Conservation (phyloP, 164 flowering plant genomes). For the Protea cynaroides region DNA sequence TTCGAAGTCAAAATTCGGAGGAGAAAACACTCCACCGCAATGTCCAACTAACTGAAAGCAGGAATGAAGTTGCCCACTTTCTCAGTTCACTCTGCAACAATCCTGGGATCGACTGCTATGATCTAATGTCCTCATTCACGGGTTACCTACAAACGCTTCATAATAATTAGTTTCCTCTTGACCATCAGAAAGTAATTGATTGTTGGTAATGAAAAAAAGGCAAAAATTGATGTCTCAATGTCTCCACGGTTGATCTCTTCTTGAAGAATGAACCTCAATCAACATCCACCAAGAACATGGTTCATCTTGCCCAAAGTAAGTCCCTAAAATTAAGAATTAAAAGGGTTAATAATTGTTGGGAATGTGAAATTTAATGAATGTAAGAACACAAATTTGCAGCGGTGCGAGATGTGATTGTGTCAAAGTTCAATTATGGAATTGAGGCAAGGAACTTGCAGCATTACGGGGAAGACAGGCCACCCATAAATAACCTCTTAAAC, state of each 20-base stretch:
- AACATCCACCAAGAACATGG: conserved; percentile 64
- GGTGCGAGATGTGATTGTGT: conserved; percentile 40
- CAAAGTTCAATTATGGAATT: conserved; percentile 49
- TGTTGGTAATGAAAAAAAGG: conserved; percentile 28
- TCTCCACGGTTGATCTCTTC: conserved; percentile 55
- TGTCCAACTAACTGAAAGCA: conserved; percentile 32
- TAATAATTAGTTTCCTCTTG: too few relatives aligned
- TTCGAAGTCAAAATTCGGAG: conserved; percentile 18
- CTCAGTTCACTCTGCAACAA: conserved; percentile 37
- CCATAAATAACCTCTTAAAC: conserved; percentile 49
- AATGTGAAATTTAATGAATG: not conserved
- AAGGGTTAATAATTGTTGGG: too few relatives aligned
- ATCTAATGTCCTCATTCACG: conserved; percentile 32
- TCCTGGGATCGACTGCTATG: conserved; percentile 57
- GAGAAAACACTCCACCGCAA: conserved; percentile 73
- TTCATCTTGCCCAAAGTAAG: conserved; percentile 73
- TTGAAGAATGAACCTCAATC: conserved; percentile 80
- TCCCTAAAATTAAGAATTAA: conserved; percentile 22
- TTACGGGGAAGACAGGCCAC: conserved; percentile 47
- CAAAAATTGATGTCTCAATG: conserved; percentile 61
- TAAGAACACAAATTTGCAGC: conserved; percentile 33
- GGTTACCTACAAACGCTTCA: too few relatives aligned
- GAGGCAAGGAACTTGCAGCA: conserved; percentile 28
- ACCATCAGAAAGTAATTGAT: too few relatives aligned
- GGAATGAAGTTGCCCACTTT: conserved; percentile 30